These are phyloP conservation scores for Tricholomella constricta DNA, from an alignment of 768 basidiomycete genomes.

Conservation along the genomic window DNA sequence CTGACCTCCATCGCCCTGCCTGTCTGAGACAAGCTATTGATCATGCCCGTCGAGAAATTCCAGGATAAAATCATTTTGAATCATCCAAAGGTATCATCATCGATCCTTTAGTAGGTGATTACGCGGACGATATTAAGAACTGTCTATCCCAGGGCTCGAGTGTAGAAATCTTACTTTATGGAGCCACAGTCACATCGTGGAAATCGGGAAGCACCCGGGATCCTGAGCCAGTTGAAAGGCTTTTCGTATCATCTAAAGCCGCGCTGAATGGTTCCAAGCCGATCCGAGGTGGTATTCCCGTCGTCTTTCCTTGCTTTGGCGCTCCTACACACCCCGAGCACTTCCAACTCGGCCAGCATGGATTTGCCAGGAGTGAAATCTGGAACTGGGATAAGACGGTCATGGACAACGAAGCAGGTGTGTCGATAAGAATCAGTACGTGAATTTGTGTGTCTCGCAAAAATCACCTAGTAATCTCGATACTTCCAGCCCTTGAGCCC, in stretches of 20 bases:
- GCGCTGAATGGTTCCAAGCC: constrained; percentile 80
- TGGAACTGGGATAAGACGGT: constrained; percentile 73
- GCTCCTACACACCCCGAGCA: constrained; percentile 77
- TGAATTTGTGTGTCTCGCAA: constrained; percentile 9
- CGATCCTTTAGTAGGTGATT: background rate
- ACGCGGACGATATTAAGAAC: background rate
- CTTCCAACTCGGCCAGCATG: constrained; percentile 76
- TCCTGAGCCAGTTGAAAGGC: constrained; percentile 54
- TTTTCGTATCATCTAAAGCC: constrained; percentile 85
- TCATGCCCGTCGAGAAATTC: constrained; percentile 59
- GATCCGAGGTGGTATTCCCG: constrained; percentile 55
- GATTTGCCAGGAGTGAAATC: constrained; percentile 78
- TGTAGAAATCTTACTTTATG: constrained; percentile 70
- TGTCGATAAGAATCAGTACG: constrained; percentile 80
- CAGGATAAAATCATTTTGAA: constrained; percentile 48
- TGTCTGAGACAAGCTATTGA: background rate
- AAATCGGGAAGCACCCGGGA: constrained; percentile 46
- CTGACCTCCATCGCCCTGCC: too few species aligned
- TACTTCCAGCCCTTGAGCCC: constrained; percentile 59
- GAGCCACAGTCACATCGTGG: constrained; percentile 90
- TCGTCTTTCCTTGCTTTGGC: constrained; percentile 90
- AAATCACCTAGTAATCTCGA: background rate
- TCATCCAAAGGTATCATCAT: constrained; percentile 67
- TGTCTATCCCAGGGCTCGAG: constrained; percentile 55
- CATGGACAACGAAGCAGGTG: constrained; percentile 67